Conservation (phyloP, 179 eudicot genomes). For the Beta macrorhiza region DNA sequence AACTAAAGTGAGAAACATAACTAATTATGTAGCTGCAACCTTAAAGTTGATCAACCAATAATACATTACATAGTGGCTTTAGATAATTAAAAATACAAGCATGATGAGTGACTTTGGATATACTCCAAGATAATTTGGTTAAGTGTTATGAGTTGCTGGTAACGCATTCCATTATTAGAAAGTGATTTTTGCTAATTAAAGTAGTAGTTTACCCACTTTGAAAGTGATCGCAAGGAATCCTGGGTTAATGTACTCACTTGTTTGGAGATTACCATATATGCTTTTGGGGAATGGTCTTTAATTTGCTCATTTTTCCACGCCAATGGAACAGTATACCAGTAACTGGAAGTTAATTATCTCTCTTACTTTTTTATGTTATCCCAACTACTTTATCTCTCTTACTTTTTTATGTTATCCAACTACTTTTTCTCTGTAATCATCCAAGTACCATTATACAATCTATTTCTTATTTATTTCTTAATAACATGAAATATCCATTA, state of each 20-base stretch:
- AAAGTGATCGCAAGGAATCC: slow-evolving; percentile 1
- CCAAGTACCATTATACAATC: too few species aligned
- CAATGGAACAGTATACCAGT: background rate
- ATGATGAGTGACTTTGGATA: background rate
- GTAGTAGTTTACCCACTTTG: slow-evolving; percentile 16
- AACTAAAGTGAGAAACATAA: too few species aligned
- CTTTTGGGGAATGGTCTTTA: background rate
- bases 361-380: too few species aligned
- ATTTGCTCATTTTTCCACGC: background rate
- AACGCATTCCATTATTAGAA: background rate
- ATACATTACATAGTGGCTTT: background rate
- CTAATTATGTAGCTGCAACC: background rate
- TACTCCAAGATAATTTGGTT: slow-evolving; percentile 15
- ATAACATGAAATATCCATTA: too few species aligned
- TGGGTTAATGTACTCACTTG: background rate
- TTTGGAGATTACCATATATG: background rate
- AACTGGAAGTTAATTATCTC: too few species aligned
- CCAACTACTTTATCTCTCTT: too few species aligned
- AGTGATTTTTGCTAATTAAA: slow-evolving; percentile 1
- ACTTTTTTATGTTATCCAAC: too few species aligned
- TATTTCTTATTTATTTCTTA: too few species aligned
- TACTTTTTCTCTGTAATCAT: too few species aligned
- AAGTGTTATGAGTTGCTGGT: slow-evolving; percentile 9
- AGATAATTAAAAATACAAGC: background rate
- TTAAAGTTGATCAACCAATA: background rate